These are phyloP conservation scores for Boletus mariae DNA, from an alignment of 1,284 basidiomycete genomes.

Conservation along the genomic window DNA sequence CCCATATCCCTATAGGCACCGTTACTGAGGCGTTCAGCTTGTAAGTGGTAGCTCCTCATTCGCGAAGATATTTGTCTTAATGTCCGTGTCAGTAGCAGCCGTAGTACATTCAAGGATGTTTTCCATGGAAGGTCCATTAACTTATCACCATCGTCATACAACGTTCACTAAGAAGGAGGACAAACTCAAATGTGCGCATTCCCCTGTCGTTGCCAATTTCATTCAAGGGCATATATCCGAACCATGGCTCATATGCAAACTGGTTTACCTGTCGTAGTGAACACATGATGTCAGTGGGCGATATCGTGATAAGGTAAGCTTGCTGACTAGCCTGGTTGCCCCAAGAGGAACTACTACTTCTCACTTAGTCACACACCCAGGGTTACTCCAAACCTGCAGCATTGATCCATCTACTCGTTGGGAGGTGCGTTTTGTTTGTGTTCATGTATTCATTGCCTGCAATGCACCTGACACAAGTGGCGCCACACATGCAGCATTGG, in stretches of 20 bases:
- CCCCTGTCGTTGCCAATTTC: conserved; percentile 58
- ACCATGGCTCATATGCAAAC: conserved; percentile 22
- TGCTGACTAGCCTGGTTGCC: conserved; percentile 4
- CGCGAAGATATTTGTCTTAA: conserved; percentile 13
- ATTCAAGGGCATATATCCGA: conserved; percentile 65
- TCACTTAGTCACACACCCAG: conserved; percentile 49
- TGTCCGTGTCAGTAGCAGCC: conserved; percentile 46
- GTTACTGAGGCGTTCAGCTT: conserved; percentile 77
- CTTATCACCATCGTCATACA: conserved; percentile 9
- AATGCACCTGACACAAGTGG: conserved; percentile 4
- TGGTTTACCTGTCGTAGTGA: conserved; percentile 12
- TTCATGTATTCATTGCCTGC: conserved; percentile 1
- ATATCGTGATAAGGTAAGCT: not conserved
- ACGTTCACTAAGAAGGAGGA: conserved; percentile 54
- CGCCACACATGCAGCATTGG: not conserved
- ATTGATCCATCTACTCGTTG: not conserved
- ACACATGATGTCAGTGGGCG: not conserved
- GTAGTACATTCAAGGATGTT: conserved; percentile 62
- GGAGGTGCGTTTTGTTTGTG: conserved; percentile 35
- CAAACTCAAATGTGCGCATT: conserved; percentile 57
- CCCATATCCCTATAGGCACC: conserved; percentile 47
- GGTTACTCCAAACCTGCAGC: not conserved
- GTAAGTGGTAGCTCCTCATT: conserved; percentile 37
- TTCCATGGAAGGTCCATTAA: conserved; percentile 17
- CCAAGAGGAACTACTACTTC: conserved; percentile 37